These are phyloP conservation scores for Helianthus annuus DNA, from an alignment of 129 eudicot genomes.

Conservation along the genomic window DNA sequence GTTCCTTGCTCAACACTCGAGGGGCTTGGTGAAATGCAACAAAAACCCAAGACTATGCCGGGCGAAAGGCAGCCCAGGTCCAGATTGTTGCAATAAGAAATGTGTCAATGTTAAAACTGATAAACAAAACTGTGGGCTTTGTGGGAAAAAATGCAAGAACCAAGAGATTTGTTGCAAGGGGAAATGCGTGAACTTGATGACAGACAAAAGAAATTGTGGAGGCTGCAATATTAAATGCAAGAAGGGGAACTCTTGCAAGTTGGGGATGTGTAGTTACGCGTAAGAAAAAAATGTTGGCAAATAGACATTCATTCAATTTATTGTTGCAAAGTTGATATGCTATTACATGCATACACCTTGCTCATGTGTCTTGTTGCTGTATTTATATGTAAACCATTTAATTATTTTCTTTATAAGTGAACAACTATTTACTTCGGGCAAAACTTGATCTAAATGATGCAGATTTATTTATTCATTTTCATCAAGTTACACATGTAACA, in stretches of 20 bases:
- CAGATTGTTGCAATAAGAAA: slow-evolving; percentile 63
- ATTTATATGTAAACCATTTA: neutral
- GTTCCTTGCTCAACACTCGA: slow-evolving; percentile 36
- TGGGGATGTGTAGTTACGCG: slow-evolving; percentile 72
- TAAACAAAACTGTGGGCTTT: slow-evolving; percentile 51
- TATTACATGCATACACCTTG: neutral
- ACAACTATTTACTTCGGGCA: too few species aligned
- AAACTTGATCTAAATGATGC: too few species aligned
- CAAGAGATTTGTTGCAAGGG: slow-evolving; percentile 66
- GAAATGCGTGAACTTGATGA: slow-evolving; percentile 44
- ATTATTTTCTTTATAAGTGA: neutral
- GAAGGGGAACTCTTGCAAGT: slow-evolving; percentile 38
- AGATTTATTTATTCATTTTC: too few species aligned
- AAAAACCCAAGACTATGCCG: slow-evolving; percentile 61
- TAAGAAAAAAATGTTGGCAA: neutral
- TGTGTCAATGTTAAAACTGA: slow-evolving; percentile 60
- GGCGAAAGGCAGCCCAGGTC: slow-evolving; percentile 51
- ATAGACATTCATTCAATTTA: neutral
- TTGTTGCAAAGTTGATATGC: neutral
- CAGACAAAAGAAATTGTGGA: slow-evolving; percentile 54
- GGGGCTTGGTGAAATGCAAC: slow-evolving; percentile 46
- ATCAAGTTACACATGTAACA: too few species aligned
- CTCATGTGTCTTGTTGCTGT: neutral
- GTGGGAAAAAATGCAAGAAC: slow-evolving; percentile 58
- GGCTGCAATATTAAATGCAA: slow-evolving; percentile 58